Evolutionary conservation across 257 asterid genomes (phyloP).

Genomic region (Solanum chaucha): DNA sequence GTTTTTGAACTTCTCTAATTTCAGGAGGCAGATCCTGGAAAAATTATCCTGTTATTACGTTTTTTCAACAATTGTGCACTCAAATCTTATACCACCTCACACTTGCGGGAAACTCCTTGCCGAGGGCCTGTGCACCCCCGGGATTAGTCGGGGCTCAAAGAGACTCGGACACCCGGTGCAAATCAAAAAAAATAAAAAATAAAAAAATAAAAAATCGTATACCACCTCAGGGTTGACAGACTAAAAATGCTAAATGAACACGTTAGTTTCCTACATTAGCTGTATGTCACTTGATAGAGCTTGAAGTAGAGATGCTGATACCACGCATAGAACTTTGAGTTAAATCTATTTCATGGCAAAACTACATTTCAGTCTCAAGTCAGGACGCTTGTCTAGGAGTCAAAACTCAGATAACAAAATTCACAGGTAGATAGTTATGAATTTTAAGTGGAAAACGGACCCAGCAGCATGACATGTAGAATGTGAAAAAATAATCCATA

Average conservation of each 20-base stretch:
- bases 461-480: neutral
- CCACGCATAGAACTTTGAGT: neutral
- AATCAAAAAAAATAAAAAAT: no score
- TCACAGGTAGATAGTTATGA: neutral
- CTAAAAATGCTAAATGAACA: neutral
- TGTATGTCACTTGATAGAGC: neutral
- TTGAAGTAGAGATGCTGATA: neutral
- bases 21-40: constrained; percentile 69
- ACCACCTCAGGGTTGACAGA: neutral
- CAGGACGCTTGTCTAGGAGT: neutral
- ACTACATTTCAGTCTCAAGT: neutral
- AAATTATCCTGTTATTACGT: neutral
- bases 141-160: no score
- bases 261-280: neutral
- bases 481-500: neutral
- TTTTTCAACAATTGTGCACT: neutral
- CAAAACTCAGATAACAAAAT: neutral
- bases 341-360: neutral
- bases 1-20: constrained; percentile 60
- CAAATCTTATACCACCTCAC: neutral
- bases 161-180: no score
- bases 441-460: neutral
- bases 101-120: no score
- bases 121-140: no score
- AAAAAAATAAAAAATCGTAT: no score